These are phyloP conservation scores for Hirsutella thompsonii DNA, from an alignment of 2,329 filamentous ascomycete species.

Conservation along the genomic window DNA sequence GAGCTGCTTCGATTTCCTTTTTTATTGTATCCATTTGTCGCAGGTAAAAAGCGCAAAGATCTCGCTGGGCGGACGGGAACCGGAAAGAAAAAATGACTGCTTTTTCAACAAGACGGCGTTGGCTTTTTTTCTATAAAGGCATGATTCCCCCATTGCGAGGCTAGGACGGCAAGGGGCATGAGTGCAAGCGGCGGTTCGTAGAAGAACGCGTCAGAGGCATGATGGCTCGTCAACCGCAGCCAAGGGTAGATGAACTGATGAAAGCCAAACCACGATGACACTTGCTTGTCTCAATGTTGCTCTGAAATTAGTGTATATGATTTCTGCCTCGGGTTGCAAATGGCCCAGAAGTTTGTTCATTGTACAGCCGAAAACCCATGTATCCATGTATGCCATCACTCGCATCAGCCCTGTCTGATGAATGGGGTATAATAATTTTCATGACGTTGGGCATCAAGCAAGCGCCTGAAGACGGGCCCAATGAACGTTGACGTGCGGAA, in stretches of 20 bases:
- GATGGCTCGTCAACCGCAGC: constrained; percentile 31
- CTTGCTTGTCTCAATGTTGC: background rate
- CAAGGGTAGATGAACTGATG: constrained; percentile 11
- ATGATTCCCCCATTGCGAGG: constrained; percentile 19
- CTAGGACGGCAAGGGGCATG: constrained; percentile 8
- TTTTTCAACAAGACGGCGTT: constrained; percentile 28
- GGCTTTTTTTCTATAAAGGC: constrained; percentile 16
- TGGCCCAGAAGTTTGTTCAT: no score
- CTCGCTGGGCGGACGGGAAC: constrained; percentile 15
- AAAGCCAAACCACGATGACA: background rate
- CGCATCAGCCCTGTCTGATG: no score
- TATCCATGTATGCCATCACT: no score
- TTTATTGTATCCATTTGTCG: background rate
- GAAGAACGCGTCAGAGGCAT: constrained; percentile 1
- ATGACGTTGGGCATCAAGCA: no score
- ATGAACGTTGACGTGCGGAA: no score
- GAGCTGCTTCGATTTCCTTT: background rate
- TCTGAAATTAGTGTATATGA: no score
- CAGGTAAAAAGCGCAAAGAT: constrained; percentile 26
- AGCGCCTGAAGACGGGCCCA: no score
- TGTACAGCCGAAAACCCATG: no score
- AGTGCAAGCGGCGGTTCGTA: background rate
- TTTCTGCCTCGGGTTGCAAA: no score
- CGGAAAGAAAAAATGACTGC: constrained; percentile 22
- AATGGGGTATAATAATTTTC: no score